Base-by-base conservation (phyloP, 139 green algal genomes). In the Trebouxia sp. region DNA sequence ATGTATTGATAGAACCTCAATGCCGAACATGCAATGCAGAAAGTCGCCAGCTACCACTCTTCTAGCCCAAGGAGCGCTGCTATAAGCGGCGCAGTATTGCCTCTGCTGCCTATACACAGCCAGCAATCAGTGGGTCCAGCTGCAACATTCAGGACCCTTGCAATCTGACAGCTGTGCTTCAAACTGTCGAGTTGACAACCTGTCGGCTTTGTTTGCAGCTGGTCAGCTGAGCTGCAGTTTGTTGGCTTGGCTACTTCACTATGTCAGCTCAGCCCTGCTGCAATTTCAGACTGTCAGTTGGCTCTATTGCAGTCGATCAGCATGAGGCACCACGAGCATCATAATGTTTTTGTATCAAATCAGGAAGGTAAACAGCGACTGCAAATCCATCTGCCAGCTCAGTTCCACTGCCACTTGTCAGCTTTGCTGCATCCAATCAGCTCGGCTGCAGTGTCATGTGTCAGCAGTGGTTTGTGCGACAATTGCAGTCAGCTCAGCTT, bases 1-100 rank as follows among this genome's bases (percentile, higher is more conserved):
- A 62, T 62, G 50, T 62, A 62, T 62, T 62, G 50, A 62, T 62
- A 62, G 50, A 62, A 62, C 50, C 50, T 62, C 50, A 62, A 62
- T 62, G 50, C 50, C 50, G 12, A 24, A 24, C 50, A 62, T 62
- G 50, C 50, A 26, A 62, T 62, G 50, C 50, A 62, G 50, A 62
- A 12, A 62, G 8, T 62, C 50, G 50, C 50, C 50, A 62, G 12
- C 50, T 62, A 62, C 50, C 50, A 62, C 50, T 62, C 50, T 62
- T 62, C 50, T 62, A 24, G 50, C 50, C 50, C 50, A 62, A 62
- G 50, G 50, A 62, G 50, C 50, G 12, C 50, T 62, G 50, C 50
- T 62, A 62, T 62, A 62, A 62, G 50, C 50, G 50, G 50, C 50
- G 12, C 50, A 62, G 50, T 62, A 62, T 62, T 24, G 12, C 9